Evolutionary conservation across 1,284 basidiomycete species (phyloP).

Genomic region (Xerocomus minutiporus): DNA sequence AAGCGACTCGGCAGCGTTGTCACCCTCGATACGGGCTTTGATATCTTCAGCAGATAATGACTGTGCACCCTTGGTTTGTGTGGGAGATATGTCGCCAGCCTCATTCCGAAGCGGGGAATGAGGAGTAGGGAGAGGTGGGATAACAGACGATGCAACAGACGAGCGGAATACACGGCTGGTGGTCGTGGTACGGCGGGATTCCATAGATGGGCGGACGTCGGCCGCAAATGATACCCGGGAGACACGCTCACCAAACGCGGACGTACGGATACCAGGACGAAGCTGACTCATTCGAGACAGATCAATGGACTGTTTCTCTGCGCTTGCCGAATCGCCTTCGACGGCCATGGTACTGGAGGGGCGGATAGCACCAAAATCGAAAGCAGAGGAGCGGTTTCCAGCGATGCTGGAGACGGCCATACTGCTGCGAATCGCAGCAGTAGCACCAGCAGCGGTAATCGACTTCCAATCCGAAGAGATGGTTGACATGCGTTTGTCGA

Average conservation of each 20-base stretch:
- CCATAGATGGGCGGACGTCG: conserved; percentile 59
- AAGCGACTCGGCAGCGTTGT: conserved; percentile 12
- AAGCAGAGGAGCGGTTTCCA: conserved; percentile 43
- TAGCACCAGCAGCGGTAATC: conserved; percentile 68
- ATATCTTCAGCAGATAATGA: conserved; percentile 68
- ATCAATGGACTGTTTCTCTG: conserved; percentile 41
- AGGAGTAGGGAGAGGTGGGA: conserved; percentile 49
- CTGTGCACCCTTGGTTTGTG: conserved; percentile 63
- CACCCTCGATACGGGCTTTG: conserved; percentile 35
- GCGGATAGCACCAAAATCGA: conserved; percentile 55
- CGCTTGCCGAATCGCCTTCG: conserved; percentile 36
- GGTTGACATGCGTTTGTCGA: conserved; percentile 82
- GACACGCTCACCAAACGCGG: conserved; percentile 41
- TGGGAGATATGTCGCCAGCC: conserved; percentile 53
- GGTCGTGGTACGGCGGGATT: conserved; percentile 48
- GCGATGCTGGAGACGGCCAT: conserved; percentile 47
- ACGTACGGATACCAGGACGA: conserved; percentile 44
- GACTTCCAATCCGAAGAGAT: conserved; percentile 73
- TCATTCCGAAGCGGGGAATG: conserved; percentile 29
- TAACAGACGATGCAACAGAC: conserved; percentile 46
- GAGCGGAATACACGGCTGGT: conserved; percentile 46
- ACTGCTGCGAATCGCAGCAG: conserved; percentile 66
- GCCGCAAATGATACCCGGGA: conserved; percentile 72
- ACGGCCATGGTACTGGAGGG: conserved; percentile 45
- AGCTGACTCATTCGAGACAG: conserved; percentile 48